phyloP scores from a whole-genome alignment of 257 asterid species.

The Solanum tarijense region DNA sequence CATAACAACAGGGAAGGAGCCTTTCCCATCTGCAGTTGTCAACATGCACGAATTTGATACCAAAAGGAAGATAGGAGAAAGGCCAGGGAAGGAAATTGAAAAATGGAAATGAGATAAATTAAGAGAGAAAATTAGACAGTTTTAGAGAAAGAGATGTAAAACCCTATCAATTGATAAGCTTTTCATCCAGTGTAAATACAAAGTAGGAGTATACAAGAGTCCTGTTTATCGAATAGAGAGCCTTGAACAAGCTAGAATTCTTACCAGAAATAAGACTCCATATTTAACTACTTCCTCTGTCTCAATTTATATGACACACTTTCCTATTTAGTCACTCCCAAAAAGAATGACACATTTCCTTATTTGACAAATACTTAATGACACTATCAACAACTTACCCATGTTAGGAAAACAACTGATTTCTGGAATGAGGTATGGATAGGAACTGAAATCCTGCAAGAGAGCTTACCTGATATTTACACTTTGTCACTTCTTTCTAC shows the following conservation, averaged over 20 bases:
- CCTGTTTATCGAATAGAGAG: neutral
- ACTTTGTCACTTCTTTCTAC: neutral
- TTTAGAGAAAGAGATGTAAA: neutral
- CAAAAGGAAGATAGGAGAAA: neutral
- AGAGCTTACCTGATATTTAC: neutral
- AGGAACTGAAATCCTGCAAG: neutral
- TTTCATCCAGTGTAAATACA: neutral
- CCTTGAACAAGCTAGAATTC: neutral
- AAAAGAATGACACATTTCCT: neutral
- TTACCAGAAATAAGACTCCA: neutral
- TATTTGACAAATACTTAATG: neutral
- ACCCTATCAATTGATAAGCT: neutral
- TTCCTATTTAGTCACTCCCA: neutral
- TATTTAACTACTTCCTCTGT: neutral
- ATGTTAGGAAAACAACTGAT: neutral
- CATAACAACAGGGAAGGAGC: constrained; percentile 77
- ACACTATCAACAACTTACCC: neutral
- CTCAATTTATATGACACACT: neutral
- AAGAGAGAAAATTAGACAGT: neutral
- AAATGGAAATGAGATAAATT: neutral
- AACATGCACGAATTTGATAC: neutral
- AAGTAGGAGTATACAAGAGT: neutral
- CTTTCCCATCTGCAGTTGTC: constrained; percentile 54
- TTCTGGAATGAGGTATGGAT: neutral
- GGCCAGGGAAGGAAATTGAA: neutral